Evolutionary conservation across 2,329 filamentous ascomycete genomes (phyloP), one percentile per base, ranked within the genome.

Genomic region (Colletotrichum sp.): DNA sequence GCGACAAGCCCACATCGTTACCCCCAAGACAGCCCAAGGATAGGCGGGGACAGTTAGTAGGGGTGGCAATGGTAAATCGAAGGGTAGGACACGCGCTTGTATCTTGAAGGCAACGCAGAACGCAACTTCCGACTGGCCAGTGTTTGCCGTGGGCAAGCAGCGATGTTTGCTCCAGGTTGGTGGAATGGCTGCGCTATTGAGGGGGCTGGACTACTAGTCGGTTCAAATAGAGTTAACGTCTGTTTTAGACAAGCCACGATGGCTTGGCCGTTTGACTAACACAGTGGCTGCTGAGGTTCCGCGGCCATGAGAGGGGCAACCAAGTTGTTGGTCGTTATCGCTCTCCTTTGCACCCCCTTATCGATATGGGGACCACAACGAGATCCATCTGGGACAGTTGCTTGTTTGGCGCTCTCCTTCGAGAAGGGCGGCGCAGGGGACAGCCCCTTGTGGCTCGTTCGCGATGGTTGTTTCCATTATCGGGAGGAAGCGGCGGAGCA

Each of bases 131-230:
- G 52, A 36, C 60, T 65, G 34, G 25, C 30, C 18, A 52, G 48
- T 22, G 18, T 56, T 52, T 56, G 39, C 39, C 30, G 43, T 58
- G 58, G 66, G 28, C 32, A 48, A 22, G 28, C 34, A 15, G n/a
- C 13, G 18, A 32, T 30, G 36, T 34, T 74, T 30, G 43, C 43
- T 52, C 25, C 36, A 43, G 16, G 18, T 28, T 75, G 39, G 18
- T 30, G 32, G 16, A 13, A 36, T 30, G 32, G 58, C 34, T 36
- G 66, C 74, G 60, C 71, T 76, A 76, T 76, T 66, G 74, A 70
- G 52, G 15, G 13, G 16, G 25, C 34, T 25, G 15, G 32, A 34
- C 13, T n/a, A 28, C 52, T 75, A 75, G 71, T 55, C 8, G 60
- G n/a, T 16, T 66, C 48, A 25, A 62, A 70, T 71, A 66, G 65